Percentiles rank a stretch among this genome's conserved stretches.
phyloP scores from a whole-genome alignment of 2,329 filamentous ascomycete genomes.

The Colletotrichum sp. region DNA sequence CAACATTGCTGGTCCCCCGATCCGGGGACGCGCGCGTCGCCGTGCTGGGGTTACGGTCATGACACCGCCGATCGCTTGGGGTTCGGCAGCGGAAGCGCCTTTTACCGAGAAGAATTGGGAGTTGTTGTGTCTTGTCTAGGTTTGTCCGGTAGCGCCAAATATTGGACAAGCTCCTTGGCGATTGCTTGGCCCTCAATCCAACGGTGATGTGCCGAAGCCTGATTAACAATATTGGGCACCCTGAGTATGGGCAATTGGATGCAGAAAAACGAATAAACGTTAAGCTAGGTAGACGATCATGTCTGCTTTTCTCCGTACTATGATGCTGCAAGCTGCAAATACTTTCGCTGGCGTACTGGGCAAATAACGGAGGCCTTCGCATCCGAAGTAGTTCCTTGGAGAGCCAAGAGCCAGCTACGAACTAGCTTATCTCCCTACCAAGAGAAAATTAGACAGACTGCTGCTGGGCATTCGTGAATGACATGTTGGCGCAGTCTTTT shows the following conservation, averaged over 20 bases:
- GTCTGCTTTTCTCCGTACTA: not conserved
- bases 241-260: not conserved
- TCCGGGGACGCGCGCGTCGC: not conserved
- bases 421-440: not conserved
- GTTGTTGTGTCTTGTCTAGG: not conserved
- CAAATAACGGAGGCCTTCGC: not conserved
- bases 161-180: conserved; percentile 5
- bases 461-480: not conserved
- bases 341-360: not conserved
- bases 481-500: not conserved
- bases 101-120: not conserved
- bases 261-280: not conserved
- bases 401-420: not conserved
- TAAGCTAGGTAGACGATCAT: not conserved
- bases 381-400: not conserved
- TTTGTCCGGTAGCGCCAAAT: not conserved
- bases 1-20: not conserved
- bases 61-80: conserved; percentile 1
- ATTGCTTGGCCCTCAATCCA: not conserved
- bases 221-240: not conserved
- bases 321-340: not conserved
- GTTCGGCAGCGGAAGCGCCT: not conserved
- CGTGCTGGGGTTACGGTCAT: not conserved
- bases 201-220: not conserved
- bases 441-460: not conserved